Evolutionary conservation across 495 filamentous ascomycete species (phyloP).

Genomic region (Pseudotulostoma volvatum): DNA sequence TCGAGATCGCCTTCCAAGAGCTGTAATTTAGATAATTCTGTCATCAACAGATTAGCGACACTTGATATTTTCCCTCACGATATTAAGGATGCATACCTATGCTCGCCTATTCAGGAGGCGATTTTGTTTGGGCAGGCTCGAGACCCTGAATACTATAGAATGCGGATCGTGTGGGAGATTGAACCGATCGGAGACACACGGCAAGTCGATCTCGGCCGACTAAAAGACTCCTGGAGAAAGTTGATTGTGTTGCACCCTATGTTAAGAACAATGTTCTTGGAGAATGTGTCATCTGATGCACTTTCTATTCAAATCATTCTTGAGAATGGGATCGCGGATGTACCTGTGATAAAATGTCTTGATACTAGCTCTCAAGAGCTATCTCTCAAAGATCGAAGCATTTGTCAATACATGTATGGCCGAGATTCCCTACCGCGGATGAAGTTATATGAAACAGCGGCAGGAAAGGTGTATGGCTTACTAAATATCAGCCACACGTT

Average conservation of each 20-base stretch:
- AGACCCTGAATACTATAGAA: slow-evolving; percentile 18
- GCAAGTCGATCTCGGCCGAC: neutral
- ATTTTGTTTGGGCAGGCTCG: slow-evolving; percentile 34
- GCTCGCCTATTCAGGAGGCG: slow-evolving; percentile 39
- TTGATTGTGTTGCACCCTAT: slow-evolving; percentile 30
- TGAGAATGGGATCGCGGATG: slow-evolving; percentile 9
- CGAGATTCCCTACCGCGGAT: slow-evolving; percentile 30
- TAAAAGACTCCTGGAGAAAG: slow-evolving; percentile 25
- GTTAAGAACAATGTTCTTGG: slow-evolving; percentile 33
- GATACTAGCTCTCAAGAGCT: slow-evolving; percentile 1
- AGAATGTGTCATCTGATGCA: slow-evolving; percentile 22
- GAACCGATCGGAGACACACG: too few species aligned
- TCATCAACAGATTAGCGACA: too few species aligned
- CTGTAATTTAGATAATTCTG: too few species aligned
- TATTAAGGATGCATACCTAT: too few species aligned
- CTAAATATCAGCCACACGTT: slow-evolving; percentile 30
- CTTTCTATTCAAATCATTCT: slow-evolving; percentile 30
- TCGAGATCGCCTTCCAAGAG: too few species aligned
- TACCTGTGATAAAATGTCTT: slow-evolving; percentile 1
- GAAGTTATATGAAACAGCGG: slow-evolving; percentile 25
- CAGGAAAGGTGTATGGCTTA: slow-evolving; percentile 24
- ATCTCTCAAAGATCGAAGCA: too few species aligned
- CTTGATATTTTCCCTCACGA: too few species aligned
- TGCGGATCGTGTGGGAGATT: too few species aligned
- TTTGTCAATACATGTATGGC: slow-evolving; percentile 4